Percentiles rank a stretch among this genome's conserved stretches.
Conservation (phyloP, 2,329 filamentous ascomycete species). For the Fusarium decemcellulare region DNA sequence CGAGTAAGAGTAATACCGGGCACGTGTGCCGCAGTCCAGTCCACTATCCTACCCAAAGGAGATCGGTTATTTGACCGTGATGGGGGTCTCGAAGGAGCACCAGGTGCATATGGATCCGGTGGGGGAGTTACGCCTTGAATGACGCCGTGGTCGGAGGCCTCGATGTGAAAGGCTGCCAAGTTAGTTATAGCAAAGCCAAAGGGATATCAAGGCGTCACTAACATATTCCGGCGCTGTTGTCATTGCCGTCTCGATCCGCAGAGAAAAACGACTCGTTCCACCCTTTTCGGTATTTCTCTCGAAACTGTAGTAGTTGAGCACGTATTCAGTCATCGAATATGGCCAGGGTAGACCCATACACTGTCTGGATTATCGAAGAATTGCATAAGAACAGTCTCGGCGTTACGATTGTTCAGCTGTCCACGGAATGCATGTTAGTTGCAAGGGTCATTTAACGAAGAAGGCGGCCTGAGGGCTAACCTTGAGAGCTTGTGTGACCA, state of each 20-base stretch:
- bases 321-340: conserved; percentile 6
- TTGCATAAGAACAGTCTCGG: conserved; percentile 65
- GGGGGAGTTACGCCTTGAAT: conserved; percentile 61
- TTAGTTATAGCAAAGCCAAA: conserved; percentile 40
- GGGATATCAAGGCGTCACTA: conserved; percentile 33
- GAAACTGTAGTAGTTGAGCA: conserved; percentile 56
- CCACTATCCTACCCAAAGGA: conserved; percentile 66
- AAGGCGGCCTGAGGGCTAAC: conserved; percentile 41
- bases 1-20: conserved; percentile 55
- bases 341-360: conserved; percentile 41
- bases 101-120: conserved; percentile 56
- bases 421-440: conserved; percentile 22
- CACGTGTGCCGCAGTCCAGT: conserved; percentile 60
- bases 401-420: conserved; percentile 60
- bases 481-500: conserved; percentile 60
- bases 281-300: conserved; percentile 58
- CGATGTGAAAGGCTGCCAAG: conserved; percentile 67
- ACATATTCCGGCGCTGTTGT: conserved; percentile 62
- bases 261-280: conserved; percentile 71
- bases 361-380: conserved; percentile 64
- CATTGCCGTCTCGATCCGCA: conserved; percentile 65
- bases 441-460: background rate
- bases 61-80: conserved; percentile 71
- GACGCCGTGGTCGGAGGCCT: conserved; percentile 61
- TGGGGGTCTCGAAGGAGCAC: conserved; percentile 72